phyloP scores from a whole-genome alignment of 2,329 filamentous ascomycete genomes.

The Aureobasidium pullulans region DNA sequence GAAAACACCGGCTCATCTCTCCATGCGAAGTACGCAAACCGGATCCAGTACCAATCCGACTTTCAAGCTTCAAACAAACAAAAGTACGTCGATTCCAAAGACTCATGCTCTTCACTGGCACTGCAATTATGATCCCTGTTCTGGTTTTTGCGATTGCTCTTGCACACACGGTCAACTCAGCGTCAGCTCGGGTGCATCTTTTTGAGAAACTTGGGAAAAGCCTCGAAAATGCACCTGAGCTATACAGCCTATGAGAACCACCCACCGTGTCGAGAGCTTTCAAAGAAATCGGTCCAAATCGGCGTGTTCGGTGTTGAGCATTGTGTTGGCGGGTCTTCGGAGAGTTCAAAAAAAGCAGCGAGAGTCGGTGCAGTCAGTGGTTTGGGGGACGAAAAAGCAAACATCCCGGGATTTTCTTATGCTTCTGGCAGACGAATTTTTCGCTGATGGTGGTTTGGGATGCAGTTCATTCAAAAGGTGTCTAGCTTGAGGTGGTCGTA shows the following conservation, averaged over 20 bases:
- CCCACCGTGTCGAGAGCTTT: not conserved
- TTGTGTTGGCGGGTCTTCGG: not conserved
- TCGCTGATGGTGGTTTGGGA: constrained; percentile 1
- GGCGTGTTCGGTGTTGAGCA: not conserved
- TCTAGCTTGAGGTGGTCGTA: not conserved
- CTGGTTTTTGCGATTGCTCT: not conserved
- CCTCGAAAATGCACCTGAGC: not conserved
- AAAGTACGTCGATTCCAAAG: not conserved
- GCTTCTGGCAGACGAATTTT: not conserved
- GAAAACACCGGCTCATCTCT: not conserved
- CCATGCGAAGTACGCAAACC: constrained; percentile 7
- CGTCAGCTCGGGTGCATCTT: not conserved
- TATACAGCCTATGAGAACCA: not conserved
- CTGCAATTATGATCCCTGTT: constrained; percentile 5
- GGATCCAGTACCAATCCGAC: not conserved
- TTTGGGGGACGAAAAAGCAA: not conserved
- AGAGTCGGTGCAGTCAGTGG: not conserved
- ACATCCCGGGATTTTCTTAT: not conserved
- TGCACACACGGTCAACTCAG: not conserved
- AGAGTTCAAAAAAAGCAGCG: not conserved
- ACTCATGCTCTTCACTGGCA: not conserved
- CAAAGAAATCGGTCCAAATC: not conserved
- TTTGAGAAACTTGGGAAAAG: constrained; percentile 7
- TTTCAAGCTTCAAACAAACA: not conserved
- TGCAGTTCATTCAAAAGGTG: not conserved